Percentiles rank a stretch among this genome's conserved stretches.
Evolutionary conservation across 192 early-diverging fungal species (phyloP).

Genomic region (Paraglomus brasilianum): DNA sequence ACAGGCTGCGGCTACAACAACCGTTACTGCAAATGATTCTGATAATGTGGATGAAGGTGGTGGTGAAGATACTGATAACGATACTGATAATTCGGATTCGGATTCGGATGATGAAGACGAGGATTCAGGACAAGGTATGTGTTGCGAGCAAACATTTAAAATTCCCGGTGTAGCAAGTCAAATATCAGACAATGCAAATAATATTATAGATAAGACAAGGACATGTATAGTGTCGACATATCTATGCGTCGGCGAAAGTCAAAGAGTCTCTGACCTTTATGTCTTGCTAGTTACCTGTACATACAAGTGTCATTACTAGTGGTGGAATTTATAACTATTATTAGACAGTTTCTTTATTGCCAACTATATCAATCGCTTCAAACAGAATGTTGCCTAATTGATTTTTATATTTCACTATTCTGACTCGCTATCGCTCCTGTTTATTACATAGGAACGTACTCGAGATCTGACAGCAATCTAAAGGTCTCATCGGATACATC

Average conservation of each 20-base stretch:
- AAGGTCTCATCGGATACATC: too few species aligned
- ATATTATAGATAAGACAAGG: background rate
- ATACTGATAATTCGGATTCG: constrained; percentile 36
- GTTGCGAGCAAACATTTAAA: background rate
- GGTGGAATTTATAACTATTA: background rate
- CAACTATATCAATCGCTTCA: constrained; percentile 9
- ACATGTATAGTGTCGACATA: background rate
- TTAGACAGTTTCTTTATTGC: background rate
- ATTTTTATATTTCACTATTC: constrained; percentile 21
- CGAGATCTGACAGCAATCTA: too few species aligned
- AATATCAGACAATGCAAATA: background rate
- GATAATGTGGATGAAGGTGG: constrained; percentile 37
- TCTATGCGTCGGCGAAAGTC: constrained; percentile 11
- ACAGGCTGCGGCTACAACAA: too few species aligned
- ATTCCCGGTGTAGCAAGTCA: background rate
- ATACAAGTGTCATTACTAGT: background rate
- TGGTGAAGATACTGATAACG: constrained; percentile 38
- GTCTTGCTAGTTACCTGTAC: constrained; percentile 29
- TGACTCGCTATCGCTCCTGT: background rate
- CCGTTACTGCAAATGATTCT: constrained; percentile 9
- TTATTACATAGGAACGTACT: too few species aligned
- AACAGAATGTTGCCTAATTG: constrained; percentile 10
- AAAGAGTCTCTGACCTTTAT: constrained; percentile 32
- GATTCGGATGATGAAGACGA: constrained; percentile 42
- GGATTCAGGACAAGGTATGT: constrained; percentile 39